Evolutionary conservation across 2,329 filamentous ascomycete genomes (phyloP).

Genomic region (Monosporascus sp.): DNA sequence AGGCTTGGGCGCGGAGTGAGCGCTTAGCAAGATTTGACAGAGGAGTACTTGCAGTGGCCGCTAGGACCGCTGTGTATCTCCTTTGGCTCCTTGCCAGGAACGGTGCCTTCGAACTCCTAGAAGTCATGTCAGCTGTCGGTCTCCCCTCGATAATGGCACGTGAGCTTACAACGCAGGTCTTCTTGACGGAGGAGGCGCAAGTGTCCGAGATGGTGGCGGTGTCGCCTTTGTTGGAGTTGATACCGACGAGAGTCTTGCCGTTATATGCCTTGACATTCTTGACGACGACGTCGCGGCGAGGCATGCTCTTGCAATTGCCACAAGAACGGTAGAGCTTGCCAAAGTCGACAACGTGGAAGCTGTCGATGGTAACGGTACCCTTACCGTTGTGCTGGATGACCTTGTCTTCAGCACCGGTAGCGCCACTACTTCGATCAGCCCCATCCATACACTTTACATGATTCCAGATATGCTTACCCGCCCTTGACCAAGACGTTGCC

Average conservation of each 20-base stretch:
- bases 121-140: not conserved
- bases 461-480: constrained; percentile 4
- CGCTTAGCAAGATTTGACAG: constrained; percentile 2
- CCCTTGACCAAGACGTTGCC: constrained; percentile 5
- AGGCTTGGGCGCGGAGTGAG: no score
- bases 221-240: constrained; percentile 34
- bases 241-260: constrained; percentile 24
- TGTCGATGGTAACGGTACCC: constrained; percentile 7
- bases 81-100: constrained; percentile 16
- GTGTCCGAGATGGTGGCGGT: constrained; percentile 16
- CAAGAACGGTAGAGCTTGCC: constrained; percentile 42
- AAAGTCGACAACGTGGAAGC: constrained; percentile 19
- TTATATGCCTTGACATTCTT: constrained; percentile 24
- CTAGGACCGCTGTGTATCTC: constrained; percentile 13
- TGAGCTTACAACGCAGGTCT: constrained; percentile 15
- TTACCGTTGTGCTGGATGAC: constrained; percentile 11
- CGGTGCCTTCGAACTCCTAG: constrained; percentile 15
- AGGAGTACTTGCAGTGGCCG: constrained; percentile 12
- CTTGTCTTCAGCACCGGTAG: constrained; percentile 11
- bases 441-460: no score
- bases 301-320: constrained; percentile 34
- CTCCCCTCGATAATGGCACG: no score
- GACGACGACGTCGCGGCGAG: constrained; percentile 24
- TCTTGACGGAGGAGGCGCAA: constrained; percentile 14
- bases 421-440: constrained; percentile 9